Evolutionary conservation across 2,329 filamentous ascomycete genomes (phyloP).

Genomic region (Huntiella moniliformis): DNA sequence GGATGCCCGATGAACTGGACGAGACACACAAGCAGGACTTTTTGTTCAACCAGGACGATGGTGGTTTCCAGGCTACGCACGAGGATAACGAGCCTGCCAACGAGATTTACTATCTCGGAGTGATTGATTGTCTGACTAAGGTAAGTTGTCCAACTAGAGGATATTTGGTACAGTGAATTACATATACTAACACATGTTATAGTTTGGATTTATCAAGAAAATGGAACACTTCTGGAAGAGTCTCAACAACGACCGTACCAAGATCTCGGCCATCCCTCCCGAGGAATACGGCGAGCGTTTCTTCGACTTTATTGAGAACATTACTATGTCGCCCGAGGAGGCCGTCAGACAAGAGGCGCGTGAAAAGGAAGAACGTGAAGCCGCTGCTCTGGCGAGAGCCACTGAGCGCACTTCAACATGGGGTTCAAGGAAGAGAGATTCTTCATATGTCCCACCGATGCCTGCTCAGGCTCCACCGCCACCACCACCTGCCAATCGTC

Average conservation of each 20-base stretch:
- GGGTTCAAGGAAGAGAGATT: constrained; percentile 18
- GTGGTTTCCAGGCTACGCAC: constrained; percentile 81
- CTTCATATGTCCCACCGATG: constrained; percentile 22
- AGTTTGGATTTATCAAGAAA: constrained; percentile 92
- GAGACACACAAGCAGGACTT: constrained; percentile 52
- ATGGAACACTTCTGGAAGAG: constrained; percentile 96
- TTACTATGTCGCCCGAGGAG: constrained; percentile 81
- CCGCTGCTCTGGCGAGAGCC: constrained; percentile 17
- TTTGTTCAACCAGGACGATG: constrained; percentile 85
- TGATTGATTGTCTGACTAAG: constrained; percentile 95
- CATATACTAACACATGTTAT: constrained; percentile 6
- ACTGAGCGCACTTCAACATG: constrained; percentile 21
- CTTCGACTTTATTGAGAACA: constrained; percentile 72
- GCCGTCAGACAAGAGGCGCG: constrained; percentile 25
- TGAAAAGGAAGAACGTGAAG: constrained; percentile 33
- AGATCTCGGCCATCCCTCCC: constrained; percentile 85
- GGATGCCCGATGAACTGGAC: constrained; percentile 79
- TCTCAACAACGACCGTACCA: constrained; percentile 57
- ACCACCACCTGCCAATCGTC: constrained; percentile 19
- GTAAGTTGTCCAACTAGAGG: constrained; percentile 36
- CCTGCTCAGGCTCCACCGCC: constrained; percentile 28
- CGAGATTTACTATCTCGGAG: constrained; percentile 93
- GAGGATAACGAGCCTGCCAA: constrained; percentile 71
- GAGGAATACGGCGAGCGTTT: constrained; percentile 87
- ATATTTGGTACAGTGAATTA: constrained; percentile 15